A percentile compares a stretch with the other conserved stretches of the same genome.
Conservation (phyloP, 441 rosid genomes). For the Syzygium malaccense region DNA sequence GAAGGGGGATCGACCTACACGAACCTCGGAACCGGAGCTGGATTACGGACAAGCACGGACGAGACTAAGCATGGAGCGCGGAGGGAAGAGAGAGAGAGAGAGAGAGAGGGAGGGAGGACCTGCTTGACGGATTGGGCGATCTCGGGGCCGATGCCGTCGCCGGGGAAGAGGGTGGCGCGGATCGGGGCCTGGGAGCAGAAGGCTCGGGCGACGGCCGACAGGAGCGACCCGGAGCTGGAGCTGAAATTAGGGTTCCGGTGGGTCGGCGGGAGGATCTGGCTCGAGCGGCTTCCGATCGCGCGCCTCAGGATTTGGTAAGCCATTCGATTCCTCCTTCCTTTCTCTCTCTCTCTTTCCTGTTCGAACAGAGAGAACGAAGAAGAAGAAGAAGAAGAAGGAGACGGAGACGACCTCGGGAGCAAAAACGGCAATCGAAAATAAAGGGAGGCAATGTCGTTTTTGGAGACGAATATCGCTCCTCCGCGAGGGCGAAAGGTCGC, state of each 20-base stretch:
- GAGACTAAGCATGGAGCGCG: neutral
- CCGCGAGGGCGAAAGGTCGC: neutral
- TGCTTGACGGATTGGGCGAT: slow-evolving; percentile 92
- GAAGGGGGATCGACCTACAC: neutral
- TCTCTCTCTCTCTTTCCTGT: neutral
- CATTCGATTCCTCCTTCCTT: slow-evolving; percentile 25
- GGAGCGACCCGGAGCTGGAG: slow-evolving; percentile 8
- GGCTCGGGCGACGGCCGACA: slow-evolving; percentile 24
- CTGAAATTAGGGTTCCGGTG: neutral
- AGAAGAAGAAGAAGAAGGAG: neutral
- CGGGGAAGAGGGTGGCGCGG: slow-evolving; percentile 87
- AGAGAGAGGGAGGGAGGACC: slow-evolving; percentile 22
- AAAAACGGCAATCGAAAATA: neutral
- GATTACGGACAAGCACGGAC: neutral
- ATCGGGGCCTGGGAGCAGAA: slow-evolving; percentile 50
- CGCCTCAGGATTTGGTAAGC: slow-evolving; percentile 63
- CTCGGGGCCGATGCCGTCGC: slow-evolving; percentile 98
- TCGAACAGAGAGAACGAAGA: neutral
- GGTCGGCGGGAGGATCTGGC: slow-evolving; percentile 30
- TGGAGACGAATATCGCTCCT: neutral
- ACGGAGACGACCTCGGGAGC: neutral
- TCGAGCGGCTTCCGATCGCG: slow-evolving; percentile 33
- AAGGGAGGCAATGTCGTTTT: neutral
- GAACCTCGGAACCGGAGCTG: neutral
- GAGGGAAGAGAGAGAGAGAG: neutral